Evolutionary conservation across 2,329 filamentous ascomycete genomes (phyloP), one percentile per base, ranked within the genome.

Genomic region (Talaromyces sp.): DNA sequence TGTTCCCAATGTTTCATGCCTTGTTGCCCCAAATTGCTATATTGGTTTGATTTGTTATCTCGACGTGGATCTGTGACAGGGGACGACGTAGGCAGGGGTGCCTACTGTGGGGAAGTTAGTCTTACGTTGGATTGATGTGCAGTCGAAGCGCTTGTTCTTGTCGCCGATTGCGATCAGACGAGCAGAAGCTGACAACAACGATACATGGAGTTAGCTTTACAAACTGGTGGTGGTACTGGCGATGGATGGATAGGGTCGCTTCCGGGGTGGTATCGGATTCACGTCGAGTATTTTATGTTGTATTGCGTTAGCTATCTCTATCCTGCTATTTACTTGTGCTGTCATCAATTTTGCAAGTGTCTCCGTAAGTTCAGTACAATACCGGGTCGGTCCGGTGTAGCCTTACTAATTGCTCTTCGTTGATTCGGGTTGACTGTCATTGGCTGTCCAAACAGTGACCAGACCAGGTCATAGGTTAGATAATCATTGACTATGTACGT

Each of bases 221-320:
- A 57, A 60, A 39, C 62, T 54, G 64, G 39, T 63, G 45, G 61
- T 68, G 73, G 74, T 73, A 68, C 35, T 78, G 78, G 77, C 74
- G 78, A 78, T 69, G 78, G 78, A 80, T 80, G 77, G 75, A 68
- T 79, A 80, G 78, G 78, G 78, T 79, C 77, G 78, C 78, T 77
- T 79, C 78, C 76, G 78, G 78, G 78, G 78, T 77, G 78, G 78
- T 80, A 59, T 59, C 35, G 22, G 56, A 33, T 68, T 74, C 77
- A 72, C 75, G 77, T 79, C 77, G 71, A 76, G 63, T 52, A 47
- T 66, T 43, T 52, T 50, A 58, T 59, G 33, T 37, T 64, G 43
- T 59, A 41, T 59, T 45, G 22, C 39, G 56, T 59, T 45, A 45
- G 56, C 22, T 59, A 43, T 43, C 45, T 59, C 56, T 59, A 59